phyloP scores from a whole-genome alignment of 345 rosid genomes.

The Aquilaria malaccensis region DNA sequence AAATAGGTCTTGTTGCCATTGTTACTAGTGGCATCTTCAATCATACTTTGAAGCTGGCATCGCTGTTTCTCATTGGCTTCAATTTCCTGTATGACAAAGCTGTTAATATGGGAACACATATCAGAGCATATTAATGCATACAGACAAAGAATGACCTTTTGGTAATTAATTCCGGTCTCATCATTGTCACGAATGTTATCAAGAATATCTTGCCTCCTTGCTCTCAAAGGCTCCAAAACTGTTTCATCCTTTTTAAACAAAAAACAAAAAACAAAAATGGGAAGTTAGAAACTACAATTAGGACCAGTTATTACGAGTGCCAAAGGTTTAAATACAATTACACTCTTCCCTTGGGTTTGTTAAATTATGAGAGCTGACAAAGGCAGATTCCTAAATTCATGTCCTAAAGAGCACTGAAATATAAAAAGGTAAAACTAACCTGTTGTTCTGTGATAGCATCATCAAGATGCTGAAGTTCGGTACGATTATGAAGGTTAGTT shows the following conservation, averaged over 20 bases:
- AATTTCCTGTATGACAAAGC: slow-evolving; percentile 51
- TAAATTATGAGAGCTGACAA: too few species aligned
- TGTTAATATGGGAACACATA: not conserved
- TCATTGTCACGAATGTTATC: slow-evolving; percentile 97
- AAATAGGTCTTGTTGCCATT: slow-evolving; percentile 80
- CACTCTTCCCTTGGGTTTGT: too few species aligned
- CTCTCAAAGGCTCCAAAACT: slow-evolving; percentile 51
- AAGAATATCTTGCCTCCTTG: slow-evolving; percentile 83
- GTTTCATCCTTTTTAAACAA: slow-evolving; percentile 46
- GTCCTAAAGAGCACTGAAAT: too few species aligned
- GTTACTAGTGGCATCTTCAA: slow-evolving; percentile 73
- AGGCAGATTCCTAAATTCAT: too few species aligned
- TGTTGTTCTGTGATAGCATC: slow-evolving; percentile 74
- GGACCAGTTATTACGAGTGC: too few species aligned
- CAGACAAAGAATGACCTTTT: slow-evolving; percentile 41
- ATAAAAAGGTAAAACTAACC: slow-evolving; percentile 26
- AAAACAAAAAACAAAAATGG: not conserved
- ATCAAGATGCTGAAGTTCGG: slow-evolving; percentile 84
- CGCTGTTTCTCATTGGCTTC: slow-evolving; percentile 80
- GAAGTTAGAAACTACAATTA: not conserved
- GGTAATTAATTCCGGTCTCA: slow-evolving; percentile 78
- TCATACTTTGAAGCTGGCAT: slow-evolving; percentile 73
- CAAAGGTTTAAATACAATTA: too few species aligned
- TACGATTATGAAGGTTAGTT: slow-evolving; percentile 61
- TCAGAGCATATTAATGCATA: too few species aligned